A percentile compares a stretch with the other conserved stretches of the same genome.
phyloP scores from a whole-genome alignment of 1,284 basidiomycete genomes.

The Sporisorium iseilematis-ciliati region DNA sequence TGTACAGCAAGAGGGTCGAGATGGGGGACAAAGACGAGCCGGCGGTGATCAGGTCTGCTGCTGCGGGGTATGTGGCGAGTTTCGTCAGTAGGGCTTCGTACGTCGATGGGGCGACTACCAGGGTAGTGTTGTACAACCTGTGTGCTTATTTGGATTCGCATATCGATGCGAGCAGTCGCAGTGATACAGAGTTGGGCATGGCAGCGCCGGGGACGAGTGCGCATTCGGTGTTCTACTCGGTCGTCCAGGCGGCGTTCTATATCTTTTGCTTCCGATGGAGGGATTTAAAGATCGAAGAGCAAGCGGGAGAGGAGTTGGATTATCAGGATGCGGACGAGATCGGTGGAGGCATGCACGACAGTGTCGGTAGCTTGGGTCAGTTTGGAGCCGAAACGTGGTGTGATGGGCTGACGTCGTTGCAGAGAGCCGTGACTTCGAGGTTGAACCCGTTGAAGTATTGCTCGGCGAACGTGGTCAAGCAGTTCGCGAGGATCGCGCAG shows the following conservation, averaged over 20 bases:
- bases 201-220: conserved; percentile 52
- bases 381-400: conserved; percentile 76
- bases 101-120: conserved; percentile 81
- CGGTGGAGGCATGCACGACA: conserved; percentile 45
- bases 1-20: conserved; percentile 74
- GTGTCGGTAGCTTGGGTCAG: conserved; percentile 43
- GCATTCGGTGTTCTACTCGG: conserved; percentile 83
- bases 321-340: conserved; percentile 44
- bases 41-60: conserved; percentile 63
- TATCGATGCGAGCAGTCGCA: conserved; percentile 71
- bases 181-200: conserved; percentile 51
- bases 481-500: conserved; percentile 94
- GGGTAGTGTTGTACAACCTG: conserved; percentile 83
- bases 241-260: conserved; percentile 91
- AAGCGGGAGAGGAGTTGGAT: conserved; percentile 68
- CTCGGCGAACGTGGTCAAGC: conserved; percentile 87
- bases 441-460: conserved; percentile 84
- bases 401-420: conserved; percentile 81
- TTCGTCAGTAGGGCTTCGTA: conserved; percentile 92
- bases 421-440: conserved; percentile 82
- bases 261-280: conserved; percentile 99
- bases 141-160: conserved; percentile 84
- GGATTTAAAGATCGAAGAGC: conserved; percentile 78
- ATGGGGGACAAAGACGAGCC: conserved; percentile 52
- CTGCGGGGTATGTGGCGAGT: conserved; percentile 74